These are phyloP conservation scores for Psidium friedrichsthalianum DNA, from an alignment of 345 rosid species.

Conservation along the genomic window DNA sequence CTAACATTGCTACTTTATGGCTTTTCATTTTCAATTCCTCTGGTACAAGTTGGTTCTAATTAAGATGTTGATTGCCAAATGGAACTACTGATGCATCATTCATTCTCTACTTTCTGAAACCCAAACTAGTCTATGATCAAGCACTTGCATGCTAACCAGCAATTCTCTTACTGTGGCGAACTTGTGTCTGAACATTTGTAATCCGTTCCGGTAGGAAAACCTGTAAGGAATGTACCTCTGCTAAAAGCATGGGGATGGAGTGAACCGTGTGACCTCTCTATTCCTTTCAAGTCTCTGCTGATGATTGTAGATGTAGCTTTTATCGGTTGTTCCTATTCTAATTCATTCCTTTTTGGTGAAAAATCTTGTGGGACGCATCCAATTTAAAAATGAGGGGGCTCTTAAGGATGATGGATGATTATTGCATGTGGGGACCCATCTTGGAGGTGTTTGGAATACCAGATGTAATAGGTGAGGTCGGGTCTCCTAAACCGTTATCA, in stretches of 20 bases:
- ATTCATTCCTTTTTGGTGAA: neutral
- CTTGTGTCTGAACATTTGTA: neutral
- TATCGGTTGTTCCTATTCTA: neutral
- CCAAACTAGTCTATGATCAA: neutral
- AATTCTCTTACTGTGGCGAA: neutral
- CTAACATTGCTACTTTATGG: too few relatives aligned
- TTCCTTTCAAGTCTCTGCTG: neutral
- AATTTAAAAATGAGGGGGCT: conserved; percentile 35
- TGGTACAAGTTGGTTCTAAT: neutral
- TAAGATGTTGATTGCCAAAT: neutral
- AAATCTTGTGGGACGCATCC: neutral
- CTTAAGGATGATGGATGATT: conserved; percentile 84
- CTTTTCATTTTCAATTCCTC: neutral
- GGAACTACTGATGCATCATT: neutral
- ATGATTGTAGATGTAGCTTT: neutral
- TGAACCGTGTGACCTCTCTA: neutral
- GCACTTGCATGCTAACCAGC: neutral
- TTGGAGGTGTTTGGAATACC: conserved; percentile 64
- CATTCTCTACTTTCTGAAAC: neutral
- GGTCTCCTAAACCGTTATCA: too few relatives aligned
- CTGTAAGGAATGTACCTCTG: neutral
- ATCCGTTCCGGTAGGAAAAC: neutral
- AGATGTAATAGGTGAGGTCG: too few relatives aligned
- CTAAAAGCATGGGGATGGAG: neutral
- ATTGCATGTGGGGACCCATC: conserved; percentile 96